Percentiles rank a stretch among this genome's conserved stretches.
phyloP scores from a whole-genome alignment of 1,284 basidiomycete genomes.

The Pascua guehoae region DNA sequence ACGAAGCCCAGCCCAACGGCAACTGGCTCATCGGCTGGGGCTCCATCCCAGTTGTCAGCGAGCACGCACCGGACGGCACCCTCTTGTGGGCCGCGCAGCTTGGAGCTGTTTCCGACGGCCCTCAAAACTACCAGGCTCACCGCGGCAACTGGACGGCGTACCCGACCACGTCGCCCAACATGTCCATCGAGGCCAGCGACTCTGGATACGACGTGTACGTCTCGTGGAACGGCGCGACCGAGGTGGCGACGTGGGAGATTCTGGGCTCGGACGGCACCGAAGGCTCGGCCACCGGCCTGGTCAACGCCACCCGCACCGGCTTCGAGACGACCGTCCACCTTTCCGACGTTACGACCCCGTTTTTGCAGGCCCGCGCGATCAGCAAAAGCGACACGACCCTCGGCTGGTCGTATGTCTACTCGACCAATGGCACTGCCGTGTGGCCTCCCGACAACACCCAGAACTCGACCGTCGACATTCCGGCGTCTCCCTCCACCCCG shows the following conservation, averaged over 20 bases:
- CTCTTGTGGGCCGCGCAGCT: conserved; percentile 32
- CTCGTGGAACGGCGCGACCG: conserved; percentile 43
- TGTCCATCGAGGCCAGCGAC: conserved; percentile 10
- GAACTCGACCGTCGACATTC: no score
- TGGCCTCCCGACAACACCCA: no score
- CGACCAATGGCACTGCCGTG: no score
- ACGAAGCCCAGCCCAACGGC: conserved; percentile 24
- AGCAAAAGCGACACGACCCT: neutral
- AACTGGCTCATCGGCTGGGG: conserved; percentile 29
- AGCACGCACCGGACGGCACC: conserved; percentile 22
- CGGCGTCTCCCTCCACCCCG: no score
- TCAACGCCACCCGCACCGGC: conserved; percentile 18
- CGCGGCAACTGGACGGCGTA: conserved; percentile 27
- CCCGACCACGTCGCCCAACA: conserved; percentile 24
- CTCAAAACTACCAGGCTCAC: conserved; percentile 31
- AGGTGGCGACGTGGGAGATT: conserved; percentile 26
- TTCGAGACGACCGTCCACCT: conserved; percentile 25
- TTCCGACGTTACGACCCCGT: neutral
- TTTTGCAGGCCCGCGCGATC: conserved; percentile 5
- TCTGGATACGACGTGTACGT: conserved; percentile 13
- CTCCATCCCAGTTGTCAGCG: conserved; percentile 17
- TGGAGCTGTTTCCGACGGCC: conserved; percentile 17
- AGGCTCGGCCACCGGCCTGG: neutral
- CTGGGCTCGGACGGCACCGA: conserved; percentile 8
- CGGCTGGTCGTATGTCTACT: neutral